These are phyloP conservation scores for Fragilaria radians DNA, from an alignment of 108 stramenopile genomes.

Conservation along the genomic window DNA sequence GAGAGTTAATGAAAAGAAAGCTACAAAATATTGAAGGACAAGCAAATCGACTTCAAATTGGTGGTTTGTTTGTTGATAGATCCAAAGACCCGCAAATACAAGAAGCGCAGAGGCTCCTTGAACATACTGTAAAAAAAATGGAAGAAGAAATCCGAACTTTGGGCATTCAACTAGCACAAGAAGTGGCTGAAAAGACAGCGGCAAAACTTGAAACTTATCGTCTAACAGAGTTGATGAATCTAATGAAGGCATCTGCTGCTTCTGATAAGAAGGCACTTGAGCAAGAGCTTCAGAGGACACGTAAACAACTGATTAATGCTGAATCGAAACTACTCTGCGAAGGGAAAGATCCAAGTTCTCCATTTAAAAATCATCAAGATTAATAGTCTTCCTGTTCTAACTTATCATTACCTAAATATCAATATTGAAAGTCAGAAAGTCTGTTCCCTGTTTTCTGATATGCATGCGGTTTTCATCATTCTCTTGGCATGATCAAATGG, in stretches of 20 bases:
- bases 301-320: too few relatives aligned
- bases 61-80: neutral
- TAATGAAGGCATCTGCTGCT: slow-evolving; percentile 30
- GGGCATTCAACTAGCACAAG: slow-evolving; percentile 58
- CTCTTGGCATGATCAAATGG: too few relatives aligned
- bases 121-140: slow-evolving; percentile 9
- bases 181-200: slow-evolving; percentile 46
- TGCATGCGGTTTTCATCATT: too few relatives aligned
- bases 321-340: too few relatives aligned
- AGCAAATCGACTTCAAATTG: slow-evolving; percentile 1
- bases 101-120: slow-evolving; percentile 9
- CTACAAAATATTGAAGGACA: slow-evolving; percentile 12
- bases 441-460: too few relatives aligned
- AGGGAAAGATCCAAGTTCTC: too few relatives aligned
- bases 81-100: neutral
- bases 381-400: too few relatives aligned
- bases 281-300: slow-evolving; percentile 19
- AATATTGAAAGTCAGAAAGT: too few relatives aligned
- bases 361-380: too few relatives aligned
- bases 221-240: slow-evolving; percentile 39
- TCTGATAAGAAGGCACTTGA: slow-evolving; percentile 30
- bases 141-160: slow-evolving; percentile 55
- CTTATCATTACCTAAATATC: too few relatives aligned
- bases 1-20: slow-evolving; percentile 11
- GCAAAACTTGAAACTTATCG: slow-evolving; percentile 46